A percentile compares a stretch with the other conserved stretches of the same genome.
These are phyloP conservation scores for Notholithocarpus densiflorus DNA, from an alignment of 306 rosid genomes.

Conservation along the genomic window DNA sequence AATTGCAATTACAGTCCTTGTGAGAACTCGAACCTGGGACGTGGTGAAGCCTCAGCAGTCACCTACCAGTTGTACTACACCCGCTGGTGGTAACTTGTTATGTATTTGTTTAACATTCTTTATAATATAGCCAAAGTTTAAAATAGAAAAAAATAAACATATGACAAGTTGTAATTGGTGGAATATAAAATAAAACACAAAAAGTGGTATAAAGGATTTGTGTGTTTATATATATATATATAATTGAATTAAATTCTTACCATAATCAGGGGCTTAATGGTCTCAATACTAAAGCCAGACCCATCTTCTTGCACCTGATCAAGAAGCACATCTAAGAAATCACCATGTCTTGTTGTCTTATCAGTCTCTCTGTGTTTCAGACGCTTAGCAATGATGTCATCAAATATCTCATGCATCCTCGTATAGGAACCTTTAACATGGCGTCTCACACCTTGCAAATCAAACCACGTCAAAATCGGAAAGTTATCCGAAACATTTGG, in stretches of 20 bases:
- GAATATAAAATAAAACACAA: too few relatives aligned
- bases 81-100: too few relatives aligned
- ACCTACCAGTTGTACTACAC: too few relatives aligned
- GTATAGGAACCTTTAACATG: constrained; percentile 41
- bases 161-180: too few relatives aligned
- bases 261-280: constrained; percentile 52
- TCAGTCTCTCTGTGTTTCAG: constrained; percentile 6
- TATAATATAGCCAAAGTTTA: too few relatives aligned
- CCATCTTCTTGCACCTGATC: constrained; percentile 32
- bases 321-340: constrained; percentile 54
- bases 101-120: too few relatives aligned
- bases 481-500: constrained; percentile 50
- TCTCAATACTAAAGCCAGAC: constrained; percentile 30
- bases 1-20: too few relatives aligned
- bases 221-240: too few relatives aligned
- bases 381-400: constrained; percentile 34
- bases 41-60: too few relatives aligned
- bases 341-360: constrained; percentile 11
- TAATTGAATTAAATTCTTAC: constrained; percentile 12
- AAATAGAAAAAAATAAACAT: too few relatives aligned
- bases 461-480: constrained; percentile 38
- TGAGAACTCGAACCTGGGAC: too few relatives aligned
- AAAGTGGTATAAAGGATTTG: too few relatives aligned
- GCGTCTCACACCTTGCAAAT: constrained; percentile 47
- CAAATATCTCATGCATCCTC: constrained; percentile 51